Evolutionary conservation across 371 early-diverging fungal genomes (phyloP).

Genomic region (Mucor irregularis): DNA sequence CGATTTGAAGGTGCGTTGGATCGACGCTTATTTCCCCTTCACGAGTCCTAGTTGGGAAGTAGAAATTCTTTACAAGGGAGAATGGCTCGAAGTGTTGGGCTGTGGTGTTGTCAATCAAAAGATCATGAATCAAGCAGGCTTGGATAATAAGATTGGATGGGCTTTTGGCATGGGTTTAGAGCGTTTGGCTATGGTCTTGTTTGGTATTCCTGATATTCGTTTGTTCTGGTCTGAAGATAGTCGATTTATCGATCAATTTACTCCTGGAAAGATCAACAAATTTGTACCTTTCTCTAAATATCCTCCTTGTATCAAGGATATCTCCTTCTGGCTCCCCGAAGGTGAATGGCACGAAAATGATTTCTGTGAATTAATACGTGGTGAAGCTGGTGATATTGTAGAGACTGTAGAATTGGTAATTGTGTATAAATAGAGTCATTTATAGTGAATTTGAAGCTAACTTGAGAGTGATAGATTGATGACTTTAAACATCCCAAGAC

Average conservation of each 20-base stretch:
- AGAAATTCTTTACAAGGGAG: constrained; percentile 88
- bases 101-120: constrained; percentile 91
- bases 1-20: constrained; percentile 90
- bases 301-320: constrained; percentile 89
- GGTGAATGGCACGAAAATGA: constrained; percentile 86
- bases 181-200: constrained; percentile 95
- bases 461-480: constrained; percentile 66
- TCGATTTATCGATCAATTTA: constrained; percentile 90
- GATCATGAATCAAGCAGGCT: constrained; percentile 74
- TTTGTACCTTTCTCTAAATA: constrained; percentile 85
- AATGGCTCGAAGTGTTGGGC: constrained; percentile 96
- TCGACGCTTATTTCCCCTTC: constrained; percentile 94
- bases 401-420: constrained; percentile 85
- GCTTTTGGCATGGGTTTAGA: constrained; percentile 97
- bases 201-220: constrained; percentile 95
- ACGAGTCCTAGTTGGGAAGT: constrained; percentile 97
- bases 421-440: neutral
- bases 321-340: constrained; percentile 87
- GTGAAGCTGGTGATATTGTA: constrained; percentile 90
- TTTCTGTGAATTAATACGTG: constrained; percentile 90
- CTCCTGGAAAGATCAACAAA: constrained; percentile 60
- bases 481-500: constrained; percentile 87
- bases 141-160: constrained; percentile 85
- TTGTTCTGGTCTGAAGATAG: constrained; percentile 93
- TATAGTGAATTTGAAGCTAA: neutral